phyloP scores from a whole-genome alignment of 345 rosid species.

The Populus alba region DNA sequence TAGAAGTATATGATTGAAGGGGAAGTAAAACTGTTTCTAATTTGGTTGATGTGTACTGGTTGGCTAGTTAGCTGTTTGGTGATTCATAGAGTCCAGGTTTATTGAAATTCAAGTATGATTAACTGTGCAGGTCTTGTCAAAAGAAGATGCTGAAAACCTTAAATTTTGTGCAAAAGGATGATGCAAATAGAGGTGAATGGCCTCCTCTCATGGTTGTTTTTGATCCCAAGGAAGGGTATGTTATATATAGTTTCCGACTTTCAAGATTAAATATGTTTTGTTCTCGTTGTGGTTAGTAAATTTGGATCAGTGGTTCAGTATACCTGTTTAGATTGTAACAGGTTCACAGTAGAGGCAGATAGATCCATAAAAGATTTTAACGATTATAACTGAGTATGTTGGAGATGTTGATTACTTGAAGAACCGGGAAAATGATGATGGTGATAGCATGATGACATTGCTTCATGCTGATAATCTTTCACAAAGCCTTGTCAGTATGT shows the following conservation, averaged over 20 bases:
- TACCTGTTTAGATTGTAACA: not conserved
- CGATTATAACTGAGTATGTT: slow-evolving; percentile 9
- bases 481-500: slow-evolving; percentile 27
- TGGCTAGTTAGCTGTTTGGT: not conserved
- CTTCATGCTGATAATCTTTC: slow-evolving; percentile 23
- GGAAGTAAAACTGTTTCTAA: not conserved
- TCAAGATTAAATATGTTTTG: not conserved
- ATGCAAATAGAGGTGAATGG: slow-evolving; percentile 36
- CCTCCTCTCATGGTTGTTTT: slow-evolving; percentile 31
- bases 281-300: not conserved
- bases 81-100: not conserved
- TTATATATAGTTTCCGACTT: not conserved
- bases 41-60: not conserved
- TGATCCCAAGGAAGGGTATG: slow-evolving; percentile 35
- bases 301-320: not conserved
- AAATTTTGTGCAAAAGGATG: slow-evolving; percentile 24
- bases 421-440: slow-evolving; percentile 26
- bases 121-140: slow-evolving; percentile 23
- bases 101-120: not conserved
- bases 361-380: slow-evolving; percentile 20
- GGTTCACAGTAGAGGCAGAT: slow-evolving; percentile 34
- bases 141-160: slow-evolving; percentile 28
- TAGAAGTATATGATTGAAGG: not conserved
- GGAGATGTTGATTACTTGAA: slow-evolving; percentile 18
- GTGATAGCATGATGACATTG: slow-evolving; percentile 36